phyloP scores from a whole-genome alignment of 1,284 basidiomycete species.

The Inonotus hispidus region DNA sequence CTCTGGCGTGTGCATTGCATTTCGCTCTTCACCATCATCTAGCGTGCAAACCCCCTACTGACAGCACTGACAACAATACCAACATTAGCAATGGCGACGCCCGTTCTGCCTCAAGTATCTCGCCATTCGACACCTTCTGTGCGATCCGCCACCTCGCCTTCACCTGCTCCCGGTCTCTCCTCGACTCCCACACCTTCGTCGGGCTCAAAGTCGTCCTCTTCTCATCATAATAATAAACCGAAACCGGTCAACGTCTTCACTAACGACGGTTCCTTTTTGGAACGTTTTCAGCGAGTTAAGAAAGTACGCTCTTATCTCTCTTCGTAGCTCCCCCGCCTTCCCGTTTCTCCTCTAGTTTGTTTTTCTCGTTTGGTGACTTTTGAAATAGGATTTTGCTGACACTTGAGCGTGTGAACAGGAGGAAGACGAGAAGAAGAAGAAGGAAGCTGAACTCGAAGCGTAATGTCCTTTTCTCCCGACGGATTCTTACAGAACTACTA shows the following conservation, averaged over 20 bases:
- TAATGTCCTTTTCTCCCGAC: conserved; percentile 24
- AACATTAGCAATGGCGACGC: not conserved
- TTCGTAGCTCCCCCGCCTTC: no score
- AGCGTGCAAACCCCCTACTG: not conserved
- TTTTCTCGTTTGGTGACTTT: not conserved
- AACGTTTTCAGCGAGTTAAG: conserved; percentile 48
- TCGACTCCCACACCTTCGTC: conserved; percentile 3
- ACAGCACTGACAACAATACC: not conserved
- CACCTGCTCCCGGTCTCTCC: not conserved
- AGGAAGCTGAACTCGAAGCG: conserved; percentile 45
- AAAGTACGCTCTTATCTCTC: conserved; percentile 32
- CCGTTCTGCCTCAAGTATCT: not conserved
- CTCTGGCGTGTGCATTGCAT: no score
- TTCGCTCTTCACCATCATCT: not conserved
- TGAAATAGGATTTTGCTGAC: not conserved
- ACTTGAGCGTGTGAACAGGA: conserved; percentile 34
- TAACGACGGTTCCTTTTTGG: conserved; percentile 54
- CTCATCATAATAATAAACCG: conserved; percentile 25
- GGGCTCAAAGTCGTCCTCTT: conserved; percentile 9
- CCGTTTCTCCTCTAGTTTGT: not conserved
- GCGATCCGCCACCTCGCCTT: not conserved
- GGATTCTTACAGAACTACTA: not conserved
- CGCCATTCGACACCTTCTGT: not conserved
- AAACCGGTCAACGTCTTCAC: conserved; percentile 53
- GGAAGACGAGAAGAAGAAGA: conserved; percentile 52